Evolutionary conservation across 768 basidiomycete genomes (phyloP), one percentile per base, ranked within the genome.

Genomic region (Agaricus blazei): DNA sequence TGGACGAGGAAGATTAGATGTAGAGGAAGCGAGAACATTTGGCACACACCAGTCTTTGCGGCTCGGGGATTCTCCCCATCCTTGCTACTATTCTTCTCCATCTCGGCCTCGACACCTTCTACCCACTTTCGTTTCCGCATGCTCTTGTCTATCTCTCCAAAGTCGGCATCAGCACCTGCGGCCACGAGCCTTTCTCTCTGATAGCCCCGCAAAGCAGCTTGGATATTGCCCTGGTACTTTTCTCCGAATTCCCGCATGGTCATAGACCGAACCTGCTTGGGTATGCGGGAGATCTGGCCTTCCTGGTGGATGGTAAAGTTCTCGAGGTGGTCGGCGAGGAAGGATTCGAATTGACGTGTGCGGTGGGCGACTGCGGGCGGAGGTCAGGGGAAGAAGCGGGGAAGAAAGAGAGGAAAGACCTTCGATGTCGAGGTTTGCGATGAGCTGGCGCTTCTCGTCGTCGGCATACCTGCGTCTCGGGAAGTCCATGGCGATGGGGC

Each of bases 341-440:
- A 87, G 75, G 82, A 79, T 66, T 87, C 81, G 59, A 92, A 81
- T 64, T 88, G 88, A 48, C 81, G 78, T 24, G 80, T 82, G 44
- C 87, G 82, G 69, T 91, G 88, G 54, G 84, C 79, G 61, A 90
- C 89, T 90, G 65, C 24, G 48, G 24, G 52, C 37, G 31, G 49
- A 48, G 46, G 58, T 41, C 36, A 11, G 50, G 37, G 29, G 58
- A 62, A 19, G 51, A 49, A 41, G 41, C 49, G 28, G 7, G 47
- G 40, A 23, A 52, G 52, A 49, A 40, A 24, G 43, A 9, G 41
- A 46, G 51, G 45, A 62, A 69, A 11, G 60, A 87, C 88, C 86
- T 80, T 92, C 90, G 58, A 91, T 81, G 59, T 90, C 87, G 48
- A 92, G 77, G 67, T 92, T 92, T 45, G 79, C 79, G 40, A 91